Evolutionary conservation across 139 green algal genomes (phyloP).

Genomic region (Zygnema circumcarinatum): DNA sequence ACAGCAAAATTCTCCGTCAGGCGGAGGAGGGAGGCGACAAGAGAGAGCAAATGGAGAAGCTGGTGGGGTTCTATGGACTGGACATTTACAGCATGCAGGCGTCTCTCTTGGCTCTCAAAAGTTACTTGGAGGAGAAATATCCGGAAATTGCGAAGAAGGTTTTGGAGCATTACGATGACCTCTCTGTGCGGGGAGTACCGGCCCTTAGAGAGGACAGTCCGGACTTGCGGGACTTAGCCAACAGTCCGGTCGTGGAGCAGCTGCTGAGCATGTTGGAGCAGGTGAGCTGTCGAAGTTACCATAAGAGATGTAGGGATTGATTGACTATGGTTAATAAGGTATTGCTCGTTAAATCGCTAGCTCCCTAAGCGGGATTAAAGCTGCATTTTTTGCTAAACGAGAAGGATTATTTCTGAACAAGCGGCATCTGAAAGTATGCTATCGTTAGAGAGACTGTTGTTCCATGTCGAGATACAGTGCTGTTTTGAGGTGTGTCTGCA

Average conservation of each 20-base stretch:
- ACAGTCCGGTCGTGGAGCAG: neutral
- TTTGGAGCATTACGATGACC: neutral
- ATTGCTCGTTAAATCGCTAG: no score
- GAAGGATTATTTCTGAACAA: no score
- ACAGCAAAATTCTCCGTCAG: neutral
- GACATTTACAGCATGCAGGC: slow-evolving; percentile 45
- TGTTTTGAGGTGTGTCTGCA: no score
- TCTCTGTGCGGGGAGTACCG: neutral
- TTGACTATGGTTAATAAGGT: no score
- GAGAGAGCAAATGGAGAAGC: neutral
- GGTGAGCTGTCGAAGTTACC: no score
- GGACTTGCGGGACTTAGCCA: neutral
- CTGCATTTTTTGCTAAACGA: no score
- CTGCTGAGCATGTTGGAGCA: neutral
- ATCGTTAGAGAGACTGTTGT: no score
- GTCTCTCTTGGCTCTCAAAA: slow-evolving; percentile 14
- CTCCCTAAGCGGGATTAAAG: no score
- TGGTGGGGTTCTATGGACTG: slow-evolving; percentile 37
- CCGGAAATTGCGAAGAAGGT: slow-evolving; percentile 16
- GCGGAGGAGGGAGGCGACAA: neutral
- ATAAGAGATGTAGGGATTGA: no score
- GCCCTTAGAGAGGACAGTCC: neutral
- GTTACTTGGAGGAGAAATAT: slow-evolving; percentile 33
- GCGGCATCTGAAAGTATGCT: no score
- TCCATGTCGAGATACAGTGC: no score